These are phyloP conservation scores for Leccinum disarticulatum DNA, from an alignment of 768 basidiomycete genomes.

Conservation along the genomic window DNA sequence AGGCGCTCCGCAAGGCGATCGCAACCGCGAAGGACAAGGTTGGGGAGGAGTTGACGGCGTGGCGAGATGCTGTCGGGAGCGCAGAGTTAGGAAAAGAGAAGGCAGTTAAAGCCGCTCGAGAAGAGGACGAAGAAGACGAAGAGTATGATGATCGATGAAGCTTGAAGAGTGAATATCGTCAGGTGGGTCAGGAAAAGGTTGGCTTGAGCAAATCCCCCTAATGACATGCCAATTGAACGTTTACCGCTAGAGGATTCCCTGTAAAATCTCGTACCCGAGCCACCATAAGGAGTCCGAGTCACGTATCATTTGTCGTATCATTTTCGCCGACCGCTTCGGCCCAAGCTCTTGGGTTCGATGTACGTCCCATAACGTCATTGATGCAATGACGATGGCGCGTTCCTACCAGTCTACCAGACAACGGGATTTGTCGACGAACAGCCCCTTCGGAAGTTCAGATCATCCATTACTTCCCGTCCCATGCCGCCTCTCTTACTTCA, in stretches of 20 bases:
- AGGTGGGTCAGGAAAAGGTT: not conserved
- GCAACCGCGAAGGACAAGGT: constrained; percentile 50
- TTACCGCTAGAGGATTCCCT: too few relatives aligned
- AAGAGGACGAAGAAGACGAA: constrained; percentile 50
- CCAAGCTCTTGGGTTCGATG: not conserved
- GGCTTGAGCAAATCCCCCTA: not conserved
- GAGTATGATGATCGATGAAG: constrained; percentile 35
- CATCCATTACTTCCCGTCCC: not conserved
- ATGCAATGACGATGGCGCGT: not conserved
- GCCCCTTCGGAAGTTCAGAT: not conserved
- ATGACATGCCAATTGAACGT: not conserved
- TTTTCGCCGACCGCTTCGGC: not conserved
- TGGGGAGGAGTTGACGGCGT: constrained; percentile 69
- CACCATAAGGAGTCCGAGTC: not conserved
- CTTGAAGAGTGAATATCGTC: not conserved
- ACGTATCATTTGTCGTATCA: not conserved
- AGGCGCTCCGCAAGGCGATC: constrained; percentile 47
- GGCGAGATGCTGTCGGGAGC: constrained; percentile 73
- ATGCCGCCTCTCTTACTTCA: not conserved
- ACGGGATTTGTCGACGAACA: not conserved
- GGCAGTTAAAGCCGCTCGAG: constrained; percentile 38
- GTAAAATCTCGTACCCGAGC: too few relatives aligned
- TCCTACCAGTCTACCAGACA: not conserved
- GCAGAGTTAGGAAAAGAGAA: constrained; percentile 62
- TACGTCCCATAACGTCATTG: too few relatives aligned